Conservation (phyloP, 2,329 filamentous ascomycete genomes). For the Cladophialophora chaetospira region DNA sequence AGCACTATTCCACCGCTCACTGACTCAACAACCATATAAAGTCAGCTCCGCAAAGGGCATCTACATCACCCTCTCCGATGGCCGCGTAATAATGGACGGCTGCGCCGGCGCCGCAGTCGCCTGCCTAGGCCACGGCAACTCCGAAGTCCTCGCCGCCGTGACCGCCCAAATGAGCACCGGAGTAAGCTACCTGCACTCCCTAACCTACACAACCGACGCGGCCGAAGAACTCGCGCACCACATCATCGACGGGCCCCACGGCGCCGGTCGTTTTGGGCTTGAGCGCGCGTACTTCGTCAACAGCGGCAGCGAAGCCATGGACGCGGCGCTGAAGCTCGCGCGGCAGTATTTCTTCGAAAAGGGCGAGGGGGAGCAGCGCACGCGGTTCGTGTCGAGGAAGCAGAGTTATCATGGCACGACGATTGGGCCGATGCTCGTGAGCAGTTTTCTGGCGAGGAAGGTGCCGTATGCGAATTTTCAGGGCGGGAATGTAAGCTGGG, state of each 20-base stretch:
- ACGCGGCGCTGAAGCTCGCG: conserved; percentile 53
- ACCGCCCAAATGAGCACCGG: conserved; percentile 54
- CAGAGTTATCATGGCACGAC: conserved; percentile 57
- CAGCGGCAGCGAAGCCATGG: conserved; percentile 59
- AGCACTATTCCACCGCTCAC: conserved; percentile 54
- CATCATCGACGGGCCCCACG: conserved; percentile 52
- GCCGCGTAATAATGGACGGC: conserved; percentile 67
- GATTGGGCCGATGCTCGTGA: conserved; percentile 49
- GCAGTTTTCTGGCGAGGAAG: conserved; percentile 39
- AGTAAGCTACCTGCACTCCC: conserved; percentile 56
- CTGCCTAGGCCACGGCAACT: conserved; percentile 68
- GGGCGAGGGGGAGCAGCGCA: conserved; percentile 37
- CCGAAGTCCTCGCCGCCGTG: conserved; percentile 62
- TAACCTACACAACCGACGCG: conserved; percentile 58
- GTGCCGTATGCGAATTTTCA: conserved; percentile 38
- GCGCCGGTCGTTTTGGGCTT: conserved; percentile 43
- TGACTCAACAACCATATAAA: conserved; percentile 49
- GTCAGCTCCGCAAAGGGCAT: conserved; percentile 54
- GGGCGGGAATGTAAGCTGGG: conserved; percentile 30
- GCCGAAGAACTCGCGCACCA: conserved; percentile 56
- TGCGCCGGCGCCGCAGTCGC: conserved; percentile 71
- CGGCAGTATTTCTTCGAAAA: conserved; percentile 52
- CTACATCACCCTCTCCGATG: conserved; percentile 56
- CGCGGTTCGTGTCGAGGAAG: conserved; percentile 47
- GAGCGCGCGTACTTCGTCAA: conserved; percentile 58